Conservation (phyloP, 805 yeast species). For the Starmerella potacharoeniae region DNA sequence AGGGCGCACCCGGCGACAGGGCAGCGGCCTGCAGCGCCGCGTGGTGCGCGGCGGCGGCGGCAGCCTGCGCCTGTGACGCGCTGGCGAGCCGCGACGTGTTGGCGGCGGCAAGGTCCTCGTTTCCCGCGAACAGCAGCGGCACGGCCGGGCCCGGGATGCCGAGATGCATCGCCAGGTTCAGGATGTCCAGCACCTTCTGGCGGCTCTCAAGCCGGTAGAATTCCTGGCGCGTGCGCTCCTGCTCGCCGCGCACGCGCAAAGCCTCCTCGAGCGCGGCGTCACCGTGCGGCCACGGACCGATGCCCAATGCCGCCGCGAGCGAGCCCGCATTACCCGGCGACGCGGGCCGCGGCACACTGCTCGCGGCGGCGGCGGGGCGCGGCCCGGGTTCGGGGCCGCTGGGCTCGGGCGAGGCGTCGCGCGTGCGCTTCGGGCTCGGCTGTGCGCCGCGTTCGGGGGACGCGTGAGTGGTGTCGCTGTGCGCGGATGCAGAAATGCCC, state of each 20-base stretch:
- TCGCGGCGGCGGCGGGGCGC: background rate
- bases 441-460: background rate
- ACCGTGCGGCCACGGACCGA: constrained; percentile 43
- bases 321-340: background rate
- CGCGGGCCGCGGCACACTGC: background rate
- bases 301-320: constrained; percentile 37
- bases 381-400: background rate
- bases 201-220: constrained; percentile 55
- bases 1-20: constrained; percentile 8
- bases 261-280: constrained; percentile 50
- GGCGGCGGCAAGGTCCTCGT: constrained; percentile 7
- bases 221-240: constrained; percentile 75
- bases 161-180: constrained; percentile 48
- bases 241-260: constrained; percentile 51
- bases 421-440: background rate
- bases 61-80: background rate
- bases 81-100: background rate
- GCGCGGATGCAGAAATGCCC: background rate
- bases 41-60: constrained; percentile 14
- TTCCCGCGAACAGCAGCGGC: constrained; percentile 22
- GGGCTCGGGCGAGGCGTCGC: background rate
- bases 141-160: constrained; percentile 56
- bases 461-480: no score
- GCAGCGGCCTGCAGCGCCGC: constrained; percentile 18
- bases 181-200: constrained; percentile 46